phyloP scores from a whole-genome alignment of 805 yeast species.

The Candida argentea region DNA sequence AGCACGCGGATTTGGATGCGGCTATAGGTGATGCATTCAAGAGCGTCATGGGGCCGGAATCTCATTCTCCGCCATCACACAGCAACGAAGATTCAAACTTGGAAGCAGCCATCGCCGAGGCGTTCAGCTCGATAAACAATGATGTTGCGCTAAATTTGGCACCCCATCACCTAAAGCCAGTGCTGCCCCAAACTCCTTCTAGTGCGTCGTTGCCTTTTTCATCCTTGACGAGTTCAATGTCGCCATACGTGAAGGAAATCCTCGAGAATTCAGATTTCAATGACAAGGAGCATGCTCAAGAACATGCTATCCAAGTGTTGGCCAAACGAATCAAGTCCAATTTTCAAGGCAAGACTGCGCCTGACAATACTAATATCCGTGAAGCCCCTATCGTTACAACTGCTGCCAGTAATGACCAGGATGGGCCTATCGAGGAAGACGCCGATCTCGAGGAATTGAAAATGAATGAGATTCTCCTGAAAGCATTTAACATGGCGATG shows the following conservation, averaged over 20 bases:
- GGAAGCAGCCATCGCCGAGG: conserved; percentile 10
- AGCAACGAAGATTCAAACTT: conserved; percentile 3
- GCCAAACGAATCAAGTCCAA: conserved; percentile 21
- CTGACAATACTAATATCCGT: conserved; percentile 4
- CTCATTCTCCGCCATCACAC: background rate
- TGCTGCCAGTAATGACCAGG: conserved; percentile 1
- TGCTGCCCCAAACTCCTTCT: background rate
- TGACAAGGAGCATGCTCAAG: background rate
- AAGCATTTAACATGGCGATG: conserved; percentile 70
- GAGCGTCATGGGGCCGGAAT: conserved; percentile 4
- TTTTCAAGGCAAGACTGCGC: conserved; percentile 17
- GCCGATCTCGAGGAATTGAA: conserved; percentile 45
- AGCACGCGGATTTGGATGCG: conserved; percentile 8
- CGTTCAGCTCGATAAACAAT: conserved; percentile 5
- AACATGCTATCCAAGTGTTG: conserved; percentile 11
- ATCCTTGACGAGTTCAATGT: background rate
- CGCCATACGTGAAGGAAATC: background rate
- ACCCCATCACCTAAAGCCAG: background rate
- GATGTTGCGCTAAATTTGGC: conserved; percentile 5
- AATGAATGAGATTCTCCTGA: conserved; percentile 64
- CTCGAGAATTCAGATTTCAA: background rate
- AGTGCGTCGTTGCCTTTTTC: background rate
- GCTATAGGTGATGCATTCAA: conserved; percentile 10
- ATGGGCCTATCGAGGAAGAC: conserved; percentile 9
- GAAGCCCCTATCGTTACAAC: background rate